These are phyloP conservation scores for Candida vartiovaarae DNA, from an alignment of 805 yeast genomes.

Conservation along the genomic window DNA sequence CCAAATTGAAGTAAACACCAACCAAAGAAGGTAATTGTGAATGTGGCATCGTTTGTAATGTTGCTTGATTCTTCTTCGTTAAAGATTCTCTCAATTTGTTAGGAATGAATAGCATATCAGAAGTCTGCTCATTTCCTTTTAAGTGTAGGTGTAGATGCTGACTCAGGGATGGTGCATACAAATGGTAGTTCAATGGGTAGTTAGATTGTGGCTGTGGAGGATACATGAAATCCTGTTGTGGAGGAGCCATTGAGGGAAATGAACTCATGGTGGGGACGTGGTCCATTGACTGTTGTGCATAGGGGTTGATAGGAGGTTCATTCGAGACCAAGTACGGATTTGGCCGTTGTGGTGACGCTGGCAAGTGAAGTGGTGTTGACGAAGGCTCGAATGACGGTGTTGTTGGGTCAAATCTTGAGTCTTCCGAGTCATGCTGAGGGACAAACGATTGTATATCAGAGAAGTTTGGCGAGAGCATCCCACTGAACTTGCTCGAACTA, in stretches of 20 bases:
- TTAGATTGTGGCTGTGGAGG: conserved; percentile 18
- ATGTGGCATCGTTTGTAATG: conserved; percentile 58
- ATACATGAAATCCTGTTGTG: conserved; percentile 9
- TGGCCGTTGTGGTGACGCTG: conserved; percentile 6
- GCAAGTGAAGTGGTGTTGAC: conserved; percentile 7
- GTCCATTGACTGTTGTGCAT: conserved; percentile 5
- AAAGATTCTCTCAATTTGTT: conserved; percentile 64
- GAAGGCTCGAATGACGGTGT: conserved; percentile 26
- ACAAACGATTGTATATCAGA: conserved; percentile 26
- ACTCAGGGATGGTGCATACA: conserved; percentile 87
- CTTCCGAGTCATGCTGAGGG: conserved; percentile 8
- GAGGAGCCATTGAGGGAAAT: conserved; percentile 14
- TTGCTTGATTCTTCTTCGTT: conserved; percentile 71
- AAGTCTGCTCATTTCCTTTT: conserved; percentile 64
- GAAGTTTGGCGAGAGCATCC: conserved; percentile 30
- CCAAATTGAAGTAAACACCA: conserved; percentile 77
- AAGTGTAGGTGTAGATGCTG: conserved; percentile 57
- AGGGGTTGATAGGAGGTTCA: conserved; percentile 13
- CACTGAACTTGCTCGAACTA: conserved; percentile 22
- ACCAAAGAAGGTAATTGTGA: conserved; percentile 66
- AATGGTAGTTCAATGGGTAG: conserved; percentile 69
- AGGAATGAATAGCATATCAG: conserved; percentile 65
- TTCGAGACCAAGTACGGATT: not conserved
- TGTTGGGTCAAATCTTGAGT: not conserved
- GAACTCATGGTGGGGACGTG: not conserved